These are phyloP conservation scores for Nakazawaea sp. DNA, from an alignment of 805 yeast genomes.

Conservation along the genomic window DNA sequence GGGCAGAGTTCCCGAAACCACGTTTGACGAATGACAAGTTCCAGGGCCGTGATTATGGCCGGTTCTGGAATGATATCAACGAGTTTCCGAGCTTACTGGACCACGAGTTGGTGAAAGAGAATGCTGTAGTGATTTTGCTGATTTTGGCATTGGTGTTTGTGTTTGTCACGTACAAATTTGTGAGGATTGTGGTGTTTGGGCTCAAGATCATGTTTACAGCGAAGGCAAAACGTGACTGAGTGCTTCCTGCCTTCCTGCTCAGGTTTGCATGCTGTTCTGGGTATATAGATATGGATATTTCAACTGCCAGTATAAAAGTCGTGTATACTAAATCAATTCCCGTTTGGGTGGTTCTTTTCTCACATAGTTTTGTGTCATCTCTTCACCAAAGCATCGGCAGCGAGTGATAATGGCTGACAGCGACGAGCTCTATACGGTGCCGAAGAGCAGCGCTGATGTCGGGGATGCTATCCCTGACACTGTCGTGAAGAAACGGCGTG, in stretches of 20 bases:
- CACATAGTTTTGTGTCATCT: too few relatives aligned
- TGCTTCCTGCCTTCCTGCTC: too few relatives aligned
- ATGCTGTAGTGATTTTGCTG: conserved; percentile 39
- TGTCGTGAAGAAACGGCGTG: background rate
- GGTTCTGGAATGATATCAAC: conserved; percentile 5
- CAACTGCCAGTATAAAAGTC: too few relatives aligned
- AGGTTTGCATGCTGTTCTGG: too few relatives aligned
- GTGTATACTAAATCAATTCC: too few relatives aligned
- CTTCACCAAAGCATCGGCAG: too few relatives aligned
- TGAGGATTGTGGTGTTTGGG: background rate
- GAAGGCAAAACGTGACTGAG: background rate
- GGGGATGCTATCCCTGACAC: background rate
- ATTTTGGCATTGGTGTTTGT: conserved; percentile 21
- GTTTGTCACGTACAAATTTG: conserved; percentile 3
- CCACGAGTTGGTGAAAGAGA: conserved; percentile 39
- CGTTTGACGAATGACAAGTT: conserved; percentile 22
- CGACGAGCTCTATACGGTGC: too few relatives aligned
- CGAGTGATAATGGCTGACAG: too few relatives aligned
- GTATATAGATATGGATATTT: too few relatives aligned
- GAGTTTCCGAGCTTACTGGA: conserved; percentile 31
- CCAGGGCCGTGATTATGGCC: conserved; percentile 5
- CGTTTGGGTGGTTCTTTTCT: too few relatives aligned
- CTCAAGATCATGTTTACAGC: background rate
- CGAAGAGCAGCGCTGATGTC: background rate
- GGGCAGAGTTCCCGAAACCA: conserved; percentile 22